phyloP scores from a whole-genome alignment of 164 flowering plant genomes.

The Tinospora cordifolia region DNA sequence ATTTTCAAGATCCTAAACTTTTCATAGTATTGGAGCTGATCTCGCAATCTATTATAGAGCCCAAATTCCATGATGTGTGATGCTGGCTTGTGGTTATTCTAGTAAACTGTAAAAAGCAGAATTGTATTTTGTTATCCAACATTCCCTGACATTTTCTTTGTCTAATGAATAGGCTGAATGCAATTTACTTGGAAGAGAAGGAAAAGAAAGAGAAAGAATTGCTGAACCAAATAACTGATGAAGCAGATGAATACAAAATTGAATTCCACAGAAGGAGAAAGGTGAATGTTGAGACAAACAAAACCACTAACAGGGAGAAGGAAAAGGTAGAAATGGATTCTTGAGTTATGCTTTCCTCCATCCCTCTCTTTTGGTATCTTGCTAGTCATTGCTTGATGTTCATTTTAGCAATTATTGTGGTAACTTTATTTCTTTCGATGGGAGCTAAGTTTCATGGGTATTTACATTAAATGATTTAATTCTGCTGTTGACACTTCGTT shows the following conservation, averaged over 20 bases:
- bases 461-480: too few relatives aligned
- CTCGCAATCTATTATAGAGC: background rate
- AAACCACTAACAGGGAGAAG: constrained; percentile 43
- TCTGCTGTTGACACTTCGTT: too few relatives aligned
- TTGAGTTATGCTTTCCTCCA: background rate
- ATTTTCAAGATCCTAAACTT: background rate
- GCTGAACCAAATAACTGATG: constrained; percentile 39
- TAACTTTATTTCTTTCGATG: too few relatives aligned
- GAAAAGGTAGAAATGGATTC: constrained; percentile 38
- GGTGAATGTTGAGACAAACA: constrained; percentile 34
- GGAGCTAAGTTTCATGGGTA: too few relatives aligned
- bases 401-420: too few relatives aligned
- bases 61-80: background rate
- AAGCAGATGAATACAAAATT: constrained; percentile 51
- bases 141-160: background rate
- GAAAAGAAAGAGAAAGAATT: constrained; percentile 59
- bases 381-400: background rate
- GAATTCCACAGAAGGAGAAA: constrained; percentile 43
- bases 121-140: too few relatives aligned
- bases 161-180: constrained; percentile 32
- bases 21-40: too few relatives aligned
- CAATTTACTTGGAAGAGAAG: constrained; percentile 46
- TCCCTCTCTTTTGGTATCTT: background rate
- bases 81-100: too few relatives aligned
- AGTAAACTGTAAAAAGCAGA: too few relatives aligned